phyloP scores from a whole-genome alignment of 306 rosid genomes.

The Prosopis cineraria region DNA sequence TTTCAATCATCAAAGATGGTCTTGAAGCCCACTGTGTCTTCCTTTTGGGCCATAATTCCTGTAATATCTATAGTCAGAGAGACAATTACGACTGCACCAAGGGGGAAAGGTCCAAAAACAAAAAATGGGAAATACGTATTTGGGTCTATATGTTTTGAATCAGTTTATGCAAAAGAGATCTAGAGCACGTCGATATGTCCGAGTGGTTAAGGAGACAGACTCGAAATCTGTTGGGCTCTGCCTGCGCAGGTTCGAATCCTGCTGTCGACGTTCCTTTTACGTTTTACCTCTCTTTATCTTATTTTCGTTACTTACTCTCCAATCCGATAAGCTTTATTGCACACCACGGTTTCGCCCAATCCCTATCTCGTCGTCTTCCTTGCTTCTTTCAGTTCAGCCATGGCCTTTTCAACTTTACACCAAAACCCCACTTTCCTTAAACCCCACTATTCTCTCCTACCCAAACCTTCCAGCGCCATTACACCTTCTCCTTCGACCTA shows the following conservation, averaged over 20 bases:
- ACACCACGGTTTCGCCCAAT: neutral
- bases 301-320: neutral
- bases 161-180: no score
- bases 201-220: conserved; percentile 92
- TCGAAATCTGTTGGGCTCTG: conserved; percentile 83
- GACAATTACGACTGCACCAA: no score
- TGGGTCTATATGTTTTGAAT: no score
- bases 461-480: neutral
- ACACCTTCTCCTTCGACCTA: conserved; percentile 10
- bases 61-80: no score
- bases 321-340: neutral
- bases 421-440: conserved; percentile 49
- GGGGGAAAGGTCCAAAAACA: no score
- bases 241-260: conserved; percentile 91
- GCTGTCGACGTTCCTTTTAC: conserved; percentile 53
- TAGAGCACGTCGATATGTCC: conserved; percentile 90
- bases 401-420: conserved; percentile 63
- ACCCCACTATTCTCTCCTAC: conserved; percentile 28
- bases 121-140: no score
- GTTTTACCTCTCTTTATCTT: fast-evolving
- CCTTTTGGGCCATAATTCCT: no score
- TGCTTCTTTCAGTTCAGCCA: neutral
- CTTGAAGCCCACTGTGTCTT: no score
- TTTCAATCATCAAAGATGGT: no score
- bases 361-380: neutral